Conservation (phyloP, 495 filamentous ascomycete species). For the Aspergillus leporis region DNA sequence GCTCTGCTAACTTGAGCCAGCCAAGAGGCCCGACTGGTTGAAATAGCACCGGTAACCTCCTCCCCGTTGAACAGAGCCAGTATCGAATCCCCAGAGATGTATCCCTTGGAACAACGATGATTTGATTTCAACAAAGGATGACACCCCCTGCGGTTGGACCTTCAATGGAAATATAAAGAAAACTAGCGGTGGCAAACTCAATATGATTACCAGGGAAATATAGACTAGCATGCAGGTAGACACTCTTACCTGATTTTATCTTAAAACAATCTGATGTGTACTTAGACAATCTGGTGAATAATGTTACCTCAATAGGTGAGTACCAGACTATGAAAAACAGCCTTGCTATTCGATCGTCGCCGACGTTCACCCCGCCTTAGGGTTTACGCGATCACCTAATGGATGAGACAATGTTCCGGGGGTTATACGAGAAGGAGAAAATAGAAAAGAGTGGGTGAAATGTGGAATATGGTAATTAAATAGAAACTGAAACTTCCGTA, state of each 20-base stretch:
- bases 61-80: neutral
- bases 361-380: neutral
- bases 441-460: neutral
- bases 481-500: neutral
- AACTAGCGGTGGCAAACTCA: neutral
- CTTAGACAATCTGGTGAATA: neutral
- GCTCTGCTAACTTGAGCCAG: neutral
- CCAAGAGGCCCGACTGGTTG: neutral
- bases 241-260: neutral
- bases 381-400: neutral
- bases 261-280: neutral
- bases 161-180: neutral
- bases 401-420: conserved; percentile 1
- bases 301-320: neutral
- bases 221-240: neutral
- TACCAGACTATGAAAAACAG: too few species aligned
- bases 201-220: neutral
- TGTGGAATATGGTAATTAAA: neutral
- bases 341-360: neutral
- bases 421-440: neutral
- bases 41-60: neutral
- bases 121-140: neutral
- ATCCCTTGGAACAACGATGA: neutral
- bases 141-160: neutral
- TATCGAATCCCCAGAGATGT: neutral